Evolutionary conservation across 2,329 filamentous ascomycete genomes (phyloP), one percentile per base, ranked within the genome.

Genomic region (Allantophomopsis lycopodina): DNA sequence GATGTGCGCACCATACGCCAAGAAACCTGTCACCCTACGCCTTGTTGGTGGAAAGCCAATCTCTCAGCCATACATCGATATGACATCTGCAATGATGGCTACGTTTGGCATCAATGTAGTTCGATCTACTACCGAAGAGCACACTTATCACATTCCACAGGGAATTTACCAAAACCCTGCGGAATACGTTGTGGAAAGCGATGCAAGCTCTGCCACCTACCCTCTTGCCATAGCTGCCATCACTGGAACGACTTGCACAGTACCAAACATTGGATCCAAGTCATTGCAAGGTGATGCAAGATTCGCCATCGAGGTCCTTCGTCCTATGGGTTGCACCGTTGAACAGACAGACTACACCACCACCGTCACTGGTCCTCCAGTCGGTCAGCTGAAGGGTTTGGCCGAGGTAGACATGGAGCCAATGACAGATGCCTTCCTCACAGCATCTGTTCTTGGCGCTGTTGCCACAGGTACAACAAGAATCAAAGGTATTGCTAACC

Each of bases 351-450:
- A 76, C 40, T 77, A 71, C 14, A 93, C 88, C 1, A 98, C 91
- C 1, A 96, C 88, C 0, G 91, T 98, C 7, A 94, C 82, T 7
- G 91, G 91, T 1, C 91, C 91, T n/a, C 61, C 73, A 2, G 60
- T 69, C 40, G 89, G 91, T 10, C 62, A 71, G 13, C 64, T 98
- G 32, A 78, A 78, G 50, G 80, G 84, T 1, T 65, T 98, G 11
- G 64, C 77, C 14, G 81, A 89, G 43, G 78, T 98, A 20, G 88
- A 98, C 54, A 98, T 98, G 91, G 91, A 96, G 59, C 83, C 89
- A 1, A 98, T 98, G 91, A 98, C 91, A 0, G 91, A 98, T 60
- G 91, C 91, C 37, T 98, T 98, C 68, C 69, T 98, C 39, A 95
- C 88, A 4, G 91, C 91, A 14, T 93, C 87, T 2, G 87, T 94